Evolutionary conservation across 495 filamentous ascomycete genomes (phyloP).

Genomic region (Sabuloglossum arenarium): DNA sequence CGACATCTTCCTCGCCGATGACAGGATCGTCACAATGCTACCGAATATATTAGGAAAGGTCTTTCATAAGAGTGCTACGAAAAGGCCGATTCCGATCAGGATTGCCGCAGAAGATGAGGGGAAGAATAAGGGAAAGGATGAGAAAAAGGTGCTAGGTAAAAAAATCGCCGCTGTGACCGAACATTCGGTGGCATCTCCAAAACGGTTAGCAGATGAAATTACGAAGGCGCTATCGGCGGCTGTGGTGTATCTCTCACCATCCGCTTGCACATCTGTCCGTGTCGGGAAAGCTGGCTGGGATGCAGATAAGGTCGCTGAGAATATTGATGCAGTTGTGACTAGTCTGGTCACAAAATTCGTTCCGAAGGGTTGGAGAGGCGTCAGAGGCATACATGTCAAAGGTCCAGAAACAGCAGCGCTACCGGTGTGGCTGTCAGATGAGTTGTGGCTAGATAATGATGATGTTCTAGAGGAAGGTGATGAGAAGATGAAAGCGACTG

Average conservation of each 20-base stretch:
- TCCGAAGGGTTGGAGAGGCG: constrained; percentile 63
- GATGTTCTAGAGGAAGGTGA: constrained; percentile 46
- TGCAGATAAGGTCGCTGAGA: constrained; percentile 54
- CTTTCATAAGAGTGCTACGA: constrained; percentile 59
- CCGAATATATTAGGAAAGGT: constrained; percentile 61
- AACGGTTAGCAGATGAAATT: constrained; percentile 46
- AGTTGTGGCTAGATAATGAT: constrained; percentile 67
- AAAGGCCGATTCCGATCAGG: constrained; percentile 72
- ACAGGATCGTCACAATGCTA: constrained; percentile 58
- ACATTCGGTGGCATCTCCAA: constrained; percentile 20
- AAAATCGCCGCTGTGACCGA: constrained; percentile 16
- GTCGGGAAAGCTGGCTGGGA: constrained; percentile 53
- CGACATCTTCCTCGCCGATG: constrained; percentile 75
- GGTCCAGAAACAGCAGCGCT: constrained; percentile 64
- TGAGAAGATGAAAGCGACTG: constrained; percentile 16
- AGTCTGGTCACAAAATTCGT: constrained; percentile 56
- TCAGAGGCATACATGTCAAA: constrained; percentile 74
- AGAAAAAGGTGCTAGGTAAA: constrained; percentile 45
- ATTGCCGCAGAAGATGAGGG: constrained; percentile 31
- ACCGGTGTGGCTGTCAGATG: constrained; percentile 77
- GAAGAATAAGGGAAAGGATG: constrained; percentile 15
- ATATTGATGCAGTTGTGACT: constrained; percentile 48
- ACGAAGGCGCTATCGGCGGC: constrained; percentile 47
- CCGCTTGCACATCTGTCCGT: constrained; percentile 40
- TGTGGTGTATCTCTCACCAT: constrained; percentile 49